These are phyloP conservation scores for Solanum pinnatisectum DNA, from an alignment of 257 asterid genomes.

Conservation along the genomic window DNA sequence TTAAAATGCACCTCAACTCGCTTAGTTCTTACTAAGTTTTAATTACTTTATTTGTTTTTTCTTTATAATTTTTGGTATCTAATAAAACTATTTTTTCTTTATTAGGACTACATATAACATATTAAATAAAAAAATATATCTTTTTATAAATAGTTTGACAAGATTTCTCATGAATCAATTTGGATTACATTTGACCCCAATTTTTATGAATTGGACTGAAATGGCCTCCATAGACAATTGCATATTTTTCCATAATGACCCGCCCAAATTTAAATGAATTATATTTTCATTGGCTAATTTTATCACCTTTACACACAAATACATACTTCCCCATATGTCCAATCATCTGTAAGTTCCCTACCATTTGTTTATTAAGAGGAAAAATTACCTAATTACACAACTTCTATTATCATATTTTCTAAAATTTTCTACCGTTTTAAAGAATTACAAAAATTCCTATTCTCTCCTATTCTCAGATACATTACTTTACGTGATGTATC, in stretches of 20 bases:
- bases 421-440: too few species aligned
- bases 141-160: neutral
- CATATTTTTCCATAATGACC: neutral
- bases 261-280: neutral
- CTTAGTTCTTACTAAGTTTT: neutral
- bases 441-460: fast-evolving
- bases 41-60: neutral
- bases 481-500: too few species aligned
- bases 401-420: too few species aligned
- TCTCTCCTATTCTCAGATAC: too few species aligned
- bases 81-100: neutral
- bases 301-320: neutral
- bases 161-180: neutral
- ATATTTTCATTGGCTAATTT: neutral
- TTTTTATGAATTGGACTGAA: neutral
- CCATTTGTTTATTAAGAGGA: neutral
- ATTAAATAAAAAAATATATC: neutral
- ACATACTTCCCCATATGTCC: neutral
- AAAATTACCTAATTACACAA: too few species aligned
- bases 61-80: neutral
- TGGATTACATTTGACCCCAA: neutral
- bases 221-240: neutral
- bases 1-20: neutral
- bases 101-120: neutral
- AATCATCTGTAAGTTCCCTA: neutral